These are phyloP conservation scores for Prosopis cineraria DNA, from an alignment of 306 rosid species.

Conservation along the genomic window DNA sequence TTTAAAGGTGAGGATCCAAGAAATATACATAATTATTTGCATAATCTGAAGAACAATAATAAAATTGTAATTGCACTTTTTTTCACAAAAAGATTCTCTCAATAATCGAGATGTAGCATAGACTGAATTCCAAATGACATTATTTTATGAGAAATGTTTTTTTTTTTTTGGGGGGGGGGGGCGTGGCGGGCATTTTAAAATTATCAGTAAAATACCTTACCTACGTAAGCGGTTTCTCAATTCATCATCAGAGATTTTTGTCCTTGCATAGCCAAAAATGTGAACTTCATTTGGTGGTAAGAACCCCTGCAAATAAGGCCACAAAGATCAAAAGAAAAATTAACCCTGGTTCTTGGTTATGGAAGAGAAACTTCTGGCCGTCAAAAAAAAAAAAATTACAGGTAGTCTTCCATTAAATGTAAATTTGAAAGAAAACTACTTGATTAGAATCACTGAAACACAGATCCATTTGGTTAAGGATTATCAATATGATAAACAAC, in stretches of 20 bases:
- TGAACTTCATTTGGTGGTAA: constrained; percentile 70
- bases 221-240: constrained; percentile 76
- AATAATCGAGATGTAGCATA: constrained; percentile 19
- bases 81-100: not conserved
- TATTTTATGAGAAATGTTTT: constrained; percentile 5
- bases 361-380: not conserved
- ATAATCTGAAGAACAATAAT: constrained; percentile 18
- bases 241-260: constrained; percentile 80
- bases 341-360: not conserved
- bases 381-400: constrained; percentile 1
- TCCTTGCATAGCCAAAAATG: constrained; percentile 96
- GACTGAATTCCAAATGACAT: constrained; percentile 4
- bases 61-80: constrained; percentile 2
- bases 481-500: constrained; percentile 14
- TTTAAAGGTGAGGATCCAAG: constrained; percentile 19
- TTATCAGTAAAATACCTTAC: constrained; percentile 49
- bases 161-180: too few relatives aligned
- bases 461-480: constrained; percentile 23
- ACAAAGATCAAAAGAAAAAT: constrained; percentile 20
- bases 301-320: constrained; percentile 66
- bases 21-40: constrained; percentile 21
- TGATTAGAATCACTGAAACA: constrained; percentile 16
- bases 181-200: too few relatives aligned
- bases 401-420: constrained; percentile 15
- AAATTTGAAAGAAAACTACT: not conserved